phyloP scores from a whole-genome alignment of 2,329 filamentous ascomycete genomes.

The Neoarthrinium moseri region DNA sequence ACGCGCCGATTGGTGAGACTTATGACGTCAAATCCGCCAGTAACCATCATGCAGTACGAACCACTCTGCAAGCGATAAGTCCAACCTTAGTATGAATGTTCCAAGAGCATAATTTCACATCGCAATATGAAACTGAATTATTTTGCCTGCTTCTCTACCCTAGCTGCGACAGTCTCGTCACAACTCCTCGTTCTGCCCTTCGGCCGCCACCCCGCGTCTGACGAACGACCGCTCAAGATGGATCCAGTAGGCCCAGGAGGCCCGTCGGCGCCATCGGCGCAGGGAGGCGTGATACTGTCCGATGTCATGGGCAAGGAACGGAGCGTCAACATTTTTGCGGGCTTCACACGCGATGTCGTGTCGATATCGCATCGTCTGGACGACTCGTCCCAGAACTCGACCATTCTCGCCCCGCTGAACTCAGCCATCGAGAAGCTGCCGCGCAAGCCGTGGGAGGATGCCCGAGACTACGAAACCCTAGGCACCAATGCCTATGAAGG shows the following conservation, averaged over 20 bases:
- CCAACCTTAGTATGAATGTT: no score
- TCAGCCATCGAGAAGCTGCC: conserved; percentile 74
- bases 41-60: no score
- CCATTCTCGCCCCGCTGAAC: conserved; percentile 86
- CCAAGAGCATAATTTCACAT: neutral
- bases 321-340: conserved; percentile 80
- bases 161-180: conserved; percentile 16
- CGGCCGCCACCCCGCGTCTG: conserved; percentile 15
- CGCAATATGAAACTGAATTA: conserved; percentile 4
- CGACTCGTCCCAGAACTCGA: conserved; percentile 67
- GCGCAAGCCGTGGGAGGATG: conserved; percentile 83
- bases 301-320: conserved; percentile 82
- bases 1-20: neutral
- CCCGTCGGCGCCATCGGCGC: conserved; percentile 17
- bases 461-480: conserved; percentile 66
- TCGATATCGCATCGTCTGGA: conserved; percentile 68
- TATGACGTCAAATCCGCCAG: neutral
- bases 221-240: conserved; percentile 30
- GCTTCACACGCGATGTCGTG: conserved; percentile 73
- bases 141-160: neutral
- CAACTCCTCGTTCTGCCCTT: conserved; percentile 19
- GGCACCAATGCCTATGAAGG: conserved; percentile 76
- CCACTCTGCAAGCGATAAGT: no score
- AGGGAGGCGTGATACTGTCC: conserved; percentile 65
- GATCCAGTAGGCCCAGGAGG: conserved; percentile 19